phyloP scores from a whole-genome alignment of 1,139 yeast species.

The Debaryomyces subglobosus region DNA sequence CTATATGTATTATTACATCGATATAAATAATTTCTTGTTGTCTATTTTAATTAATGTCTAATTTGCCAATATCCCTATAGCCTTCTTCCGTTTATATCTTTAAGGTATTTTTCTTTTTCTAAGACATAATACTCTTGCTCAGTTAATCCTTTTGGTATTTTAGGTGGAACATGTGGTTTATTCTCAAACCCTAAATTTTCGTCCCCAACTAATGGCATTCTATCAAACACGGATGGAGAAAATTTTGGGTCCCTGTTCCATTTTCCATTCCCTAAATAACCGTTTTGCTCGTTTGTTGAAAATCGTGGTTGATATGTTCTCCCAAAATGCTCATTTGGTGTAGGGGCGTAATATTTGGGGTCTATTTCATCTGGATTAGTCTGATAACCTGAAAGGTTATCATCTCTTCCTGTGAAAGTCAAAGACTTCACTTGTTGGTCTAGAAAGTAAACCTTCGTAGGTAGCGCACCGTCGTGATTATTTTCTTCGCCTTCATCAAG shows the following conservation, averaged over 20 bases:
- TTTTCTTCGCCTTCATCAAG: slow-evolving; percentile 31
- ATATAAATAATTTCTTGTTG: neutral
- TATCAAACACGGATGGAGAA: slow-evolving; percentile 46
- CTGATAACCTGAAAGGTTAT: slow-evolving; percentile 12
- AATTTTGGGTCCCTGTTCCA: slow-evolving; percentile 30
- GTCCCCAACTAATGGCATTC: slow-evolving; percentile 25
- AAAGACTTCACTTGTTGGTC: slow-evolving; percentile 39
- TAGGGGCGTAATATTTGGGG: slow-evolving; percentile 50
- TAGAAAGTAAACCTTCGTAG: slow-evolving; percentile 41
- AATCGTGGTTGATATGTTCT: neutral
- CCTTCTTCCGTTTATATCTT: slow-evolving; percentile 47
- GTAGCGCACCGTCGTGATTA: slow-evolving; percentile 22
- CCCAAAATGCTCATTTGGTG: slow-evolving; percentile 44
- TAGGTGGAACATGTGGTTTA: slow-evolving; percentile 55
- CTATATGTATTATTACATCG: slow-evolving; percentile 3
- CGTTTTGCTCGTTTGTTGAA: slow-evolving; percentile 22
- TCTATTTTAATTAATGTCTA: neutral
- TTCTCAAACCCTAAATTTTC: slow-evolving; percentile 30
- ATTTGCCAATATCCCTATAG: slow-evolving; percentile 12
- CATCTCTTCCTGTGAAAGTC: slow-evolving; percentile 19
- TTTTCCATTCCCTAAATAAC: slow-evolving; percentile 44
- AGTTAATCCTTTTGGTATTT: slow-evolving; percentile 54
- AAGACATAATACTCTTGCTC: slow-evolving; percentile 51
- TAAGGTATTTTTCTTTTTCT: slow-evolving; percentile 45
- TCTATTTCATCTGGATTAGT: slow-evolving; percentile 42